These are phyloP conservation scores for Ustilago esculenta DNA, from an alignment of 1,284 basidiomycete genomes.

Conservation along the genomic window DNA sequence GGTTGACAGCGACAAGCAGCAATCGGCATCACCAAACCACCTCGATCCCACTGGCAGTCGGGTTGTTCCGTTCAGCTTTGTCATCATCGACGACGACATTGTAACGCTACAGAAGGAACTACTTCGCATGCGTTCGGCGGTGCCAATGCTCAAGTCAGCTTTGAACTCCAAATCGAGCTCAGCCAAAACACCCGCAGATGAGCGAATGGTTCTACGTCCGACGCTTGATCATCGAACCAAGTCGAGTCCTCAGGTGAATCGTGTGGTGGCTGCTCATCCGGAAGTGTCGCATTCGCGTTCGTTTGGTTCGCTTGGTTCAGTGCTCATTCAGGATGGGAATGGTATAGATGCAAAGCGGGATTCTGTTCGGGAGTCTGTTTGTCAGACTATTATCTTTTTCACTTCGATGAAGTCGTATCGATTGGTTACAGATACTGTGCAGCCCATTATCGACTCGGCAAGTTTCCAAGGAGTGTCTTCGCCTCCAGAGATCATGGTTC, in stretches of 20 bases:
- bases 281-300: constrained; percentile 14
- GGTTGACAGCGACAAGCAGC: neutral
- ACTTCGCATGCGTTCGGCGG: constrained; percentile 51
- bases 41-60: constrained; percentile 7
- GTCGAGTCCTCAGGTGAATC: constrained; percentile 48
- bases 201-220: constrained; percentile 11
- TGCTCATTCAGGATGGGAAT: constrained; percentile 6
- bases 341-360: neutral
- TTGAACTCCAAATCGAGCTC: constrained; percentile 23
- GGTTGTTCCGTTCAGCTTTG: constrained; percentile 52
- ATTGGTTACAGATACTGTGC: constrained; percentile 42
- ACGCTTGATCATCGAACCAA: constrained; percentile 42
- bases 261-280: constrained; percentile 26
- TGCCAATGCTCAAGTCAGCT: constrained; percentile 48
- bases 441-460: constrained; percentile 53
- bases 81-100: constrained; percentile 60
- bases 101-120: constrained; percentile 53
- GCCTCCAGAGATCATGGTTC: constrained; percentile 55
- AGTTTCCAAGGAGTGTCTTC: constrained; percentile 35
- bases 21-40: constrained; percentile 2
- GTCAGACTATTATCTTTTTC: constrained; percentile 57
- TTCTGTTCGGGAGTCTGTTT: constrained; percentile 20
- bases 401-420: constrained; percentile 52
- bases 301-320: constrained; percentile 18
- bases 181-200: neutral